Evolutionary conservation across 805 yeast species (phyloP), one percentile per base, ranked within the genome.

Genomic region (Lachancea nothofagi): DNA sequence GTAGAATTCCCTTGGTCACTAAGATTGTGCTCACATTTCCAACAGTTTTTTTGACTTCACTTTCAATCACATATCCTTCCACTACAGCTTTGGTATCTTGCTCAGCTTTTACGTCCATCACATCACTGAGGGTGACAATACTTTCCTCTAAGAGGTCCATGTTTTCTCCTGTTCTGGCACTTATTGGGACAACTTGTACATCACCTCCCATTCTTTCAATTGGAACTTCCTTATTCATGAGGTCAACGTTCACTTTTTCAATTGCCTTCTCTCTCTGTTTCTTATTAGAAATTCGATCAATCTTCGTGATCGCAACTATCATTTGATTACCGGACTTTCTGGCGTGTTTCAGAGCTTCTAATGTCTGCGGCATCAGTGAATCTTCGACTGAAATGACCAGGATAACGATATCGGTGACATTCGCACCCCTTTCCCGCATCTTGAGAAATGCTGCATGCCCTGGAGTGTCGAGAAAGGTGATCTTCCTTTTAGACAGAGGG

Each of bases 371-470:
- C 95, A 83, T 93, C 17, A 93, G 94, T 0, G 96, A 85, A 64
- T 93, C 98, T 59, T 93, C 97, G 2, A 95, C 95, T 1, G 97
- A 97, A 15, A 93, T 96, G 2, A 90, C 97, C 40, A 93, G 70
- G 33, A 93, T 74, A 25, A 93, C 86, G 35, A 93, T 81, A 67
- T 93, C 98, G 0, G 98, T 93, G 30, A 89, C 77, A 49, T 77
- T 81, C 0, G 98, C 97, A 33, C 98, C 98, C 50, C 98, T 74
- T 64, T 90, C 94, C 50, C 98, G 76, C 96, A 93, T 88, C 54
- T 88, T 88, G 48, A 93, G 67, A 57, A 93, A 93, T 0, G 97
- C 97, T 8, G 96, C 94, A 65, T 93, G 98, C 0, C 98, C 98
- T 0, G 98, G 98, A 0, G 98, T 93, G 61, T 93, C 98, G 45